Conservation (phyloP, 169 alveolate species). For the Cryptosporidium tyzzeri region DNA sequence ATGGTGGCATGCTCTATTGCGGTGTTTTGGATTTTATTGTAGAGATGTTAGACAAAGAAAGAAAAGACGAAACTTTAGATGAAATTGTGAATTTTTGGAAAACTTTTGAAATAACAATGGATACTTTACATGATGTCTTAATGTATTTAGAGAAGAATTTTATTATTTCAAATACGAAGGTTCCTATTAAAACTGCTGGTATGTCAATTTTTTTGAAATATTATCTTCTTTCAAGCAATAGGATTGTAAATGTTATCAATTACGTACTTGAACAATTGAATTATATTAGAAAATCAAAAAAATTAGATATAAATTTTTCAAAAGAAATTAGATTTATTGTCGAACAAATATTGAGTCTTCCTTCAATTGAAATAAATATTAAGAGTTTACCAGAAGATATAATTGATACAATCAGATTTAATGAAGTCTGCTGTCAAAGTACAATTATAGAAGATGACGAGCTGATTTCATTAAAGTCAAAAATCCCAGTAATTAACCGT, state of each 20-base stretch:
- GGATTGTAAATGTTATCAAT: constrained; percentile 7
- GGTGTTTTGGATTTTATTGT: constrained; percentile 39
- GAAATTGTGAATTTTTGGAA: constrained; percentile 44
- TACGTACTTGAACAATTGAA: background rate
- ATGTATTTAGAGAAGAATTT: constrained; percentile 67
- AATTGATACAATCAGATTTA: constrained; percentile 7
- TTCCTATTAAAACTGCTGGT: constrained; percentile 44
- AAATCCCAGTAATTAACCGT: background rate
- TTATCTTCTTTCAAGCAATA: constrained; percentile 23
- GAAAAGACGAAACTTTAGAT: background rate
- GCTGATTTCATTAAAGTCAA: constrained; percentile 19
- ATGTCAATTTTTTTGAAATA: constrained; percentile 38
- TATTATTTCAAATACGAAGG: constrained; percentile 43
- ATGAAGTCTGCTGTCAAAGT: constrained; percentile 22
- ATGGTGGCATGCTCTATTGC: constrained; percentile 73
- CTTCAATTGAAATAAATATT: constrained; percentile 33
- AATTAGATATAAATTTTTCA: background rate
- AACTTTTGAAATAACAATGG: constrained; percentile 26
- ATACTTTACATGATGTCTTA: constrained; percentile 38
- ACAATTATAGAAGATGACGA: constrained; percentile 10
- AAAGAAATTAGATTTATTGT: constrained; percentile 4
- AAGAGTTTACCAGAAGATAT: constrained; percentile 16
- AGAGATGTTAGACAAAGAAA: constrained; percentile 7
- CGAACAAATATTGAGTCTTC: constrained; percentile 15
- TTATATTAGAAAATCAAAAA: constrained; percentile 9